These are phyloP conservation scores for Fusarium paranaense DNA, from an alignment of 2,329 filamentous ascomycete genomes.

Conservation along the genomic window DNA sequence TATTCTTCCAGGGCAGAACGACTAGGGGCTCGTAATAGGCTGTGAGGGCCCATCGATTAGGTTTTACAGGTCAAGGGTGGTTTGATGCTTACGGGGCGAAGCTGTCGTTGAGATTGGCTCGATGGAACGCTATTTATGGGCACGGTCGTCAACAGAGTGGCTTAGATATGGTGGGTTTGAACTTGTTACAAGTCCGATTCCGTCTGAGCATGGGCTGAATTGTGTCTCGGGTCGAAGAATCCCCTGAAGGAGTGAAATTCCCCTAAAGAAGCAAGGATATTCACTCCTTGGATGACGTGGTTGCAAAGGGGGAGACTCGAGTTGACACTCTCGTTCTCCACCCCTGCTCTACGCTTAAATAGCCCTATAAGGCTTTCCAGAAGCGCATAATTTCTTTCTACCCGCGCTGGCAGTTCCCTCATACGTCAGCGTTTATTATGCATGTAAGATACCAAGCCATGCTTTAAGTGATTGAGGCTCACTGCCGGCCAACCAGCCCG, in stretches of 20 bases:
- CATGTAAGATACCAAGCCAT: neutral
- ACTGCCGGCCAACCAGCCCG: neutral
- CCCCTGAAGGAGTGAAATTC: neutral
- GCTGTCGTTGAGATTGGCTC: neutral
- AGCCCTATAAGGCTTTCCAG: conserved; percentile 1
- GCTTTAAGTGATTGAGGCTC: neutral
- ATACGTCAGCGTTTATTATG: neutral
- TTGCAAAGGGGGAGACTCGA: neutral
- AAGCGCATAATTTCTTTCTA: neutral
- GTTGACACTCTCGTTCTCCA: neutral
- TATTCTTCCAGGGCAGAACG: neutral
- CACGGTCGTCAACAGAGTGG: conserved; percentile 1
- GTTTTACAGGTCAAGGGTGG: neutral
- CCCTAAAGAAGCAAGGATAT: neutral
- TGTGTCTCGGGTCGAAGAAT: neutral
- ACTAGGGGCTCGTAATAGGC: neutral
- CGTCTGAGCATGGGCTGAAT: neutral
- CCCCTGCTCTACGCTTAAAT: neutral
- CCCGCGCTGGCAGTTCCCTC: neutral
- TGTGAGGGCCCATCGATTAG: neutral
- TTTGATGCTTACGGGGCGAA: neutral
- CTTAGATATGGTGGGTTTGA: neutral
- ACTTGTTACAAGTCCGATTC: neutral
- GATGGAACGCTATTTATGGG: neutral
- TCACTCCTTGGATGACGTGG: neutral